Evolutionary conservation across 768 basidiomycete species (phyloP).

Genomic region (Mycena maculata): DNA sequence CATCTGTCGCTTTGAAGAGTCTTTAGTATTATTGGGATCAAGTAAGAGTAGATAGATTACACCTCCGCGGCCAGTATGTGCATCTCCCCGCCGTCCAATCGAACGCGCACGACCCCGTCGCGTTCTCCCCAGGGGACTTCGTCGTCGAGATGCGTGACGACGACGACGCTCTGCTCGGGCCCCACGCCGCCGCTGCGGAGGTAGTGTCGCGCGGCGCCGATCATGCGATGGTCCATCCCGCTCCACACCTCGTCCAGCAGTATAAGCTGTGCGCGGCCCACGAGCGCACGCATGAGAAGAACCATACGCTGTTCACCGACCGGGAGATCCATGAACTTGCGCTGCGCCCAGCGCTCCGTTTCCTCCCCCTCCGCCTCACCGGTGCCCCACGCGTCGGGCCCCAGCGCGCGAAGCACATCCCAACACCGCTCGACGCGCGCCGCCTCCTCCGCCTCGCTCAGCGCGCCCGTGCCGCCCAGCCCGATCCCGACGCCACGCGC

Average conservation of each 20-base stretch:
- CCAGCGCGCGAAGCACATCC: conserved; percentile 73
- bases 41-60: no score
- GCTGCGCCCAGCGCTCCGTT: conserved; percentile 51
- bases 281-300: conserved; percentile 87
- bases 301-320: conserved; percentile 84
- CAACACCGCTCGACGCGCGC: conserved; percentile 55
- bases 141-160: conserved; percentile 91
- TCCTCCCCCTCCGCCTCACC: not conserved
- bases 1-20: no score
- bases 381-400: conserved; percentile 64
- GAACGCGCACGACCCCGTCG: conserved; percentile 60
- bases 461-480: conserved; percentile 51
- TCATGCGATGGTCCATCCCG: conserved; percentile 89
- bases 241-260: conserved; percentile 94
- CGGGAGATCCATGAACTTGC: conserved; percentile 71
- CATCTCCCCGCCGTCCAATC: conserved; percentile 45
- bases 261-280: conserved; percentile 77
- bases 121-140: conserved; percentile 85
- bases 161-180: conserved; percentile 79
- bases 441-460: conserved; percentile 44
- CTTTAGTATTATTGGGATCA: no score
- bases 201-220: conserved; percentile 70
- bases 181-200: conserved; percentile 66
- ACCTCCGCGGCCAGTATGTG: no score
- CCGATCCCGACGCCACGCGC: conserved; percentile 64